These are phyloP conservation scores for Glomus cerebriforme DNA, from an alignment of 192 early-diverging fungal species.

Conservation along the genomic window DNA sequence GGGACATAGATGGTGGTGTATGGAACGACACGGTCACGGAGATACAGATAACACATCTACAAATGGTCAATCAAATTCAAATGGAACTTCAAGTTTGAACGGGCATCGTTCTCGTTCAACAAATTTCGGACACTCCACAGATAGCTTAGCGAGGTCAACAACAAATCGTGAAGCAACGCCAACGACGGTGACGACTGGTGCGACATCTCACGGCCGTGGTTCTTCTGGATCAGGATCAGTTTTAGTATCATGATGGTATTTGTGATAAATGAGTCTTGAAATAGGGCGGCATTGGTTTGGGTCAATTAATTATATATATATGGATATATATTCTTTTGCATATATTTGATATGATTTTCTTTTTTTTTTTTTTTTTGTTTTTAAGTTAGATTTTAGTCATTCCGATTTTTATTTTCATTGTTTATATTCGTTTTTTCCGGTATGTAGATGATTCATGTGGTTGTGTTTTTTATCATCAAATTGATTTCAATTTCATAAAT, in stretches of 20 bases:
- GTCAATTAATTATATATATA: not conserved
- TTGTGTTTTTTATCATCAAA: not conserved
- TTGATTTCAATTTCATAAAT: not conserved
- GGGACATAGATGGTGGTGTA: conserved; percentile 82
- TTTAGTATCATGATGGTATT: conserved; percentile 6
- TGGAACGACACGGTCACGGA: conserved; percentile 51
- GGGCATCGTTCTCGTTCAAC: conserved; percentile 40
- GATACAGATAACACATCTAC: conserved; percentile 32
- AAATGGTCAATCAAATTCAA: conserved; percentile 34
- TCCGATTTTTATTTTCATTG: not conserved
- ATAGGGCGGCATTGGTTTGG: not conserved
- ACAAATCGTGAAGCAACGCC: conserved; percentile 31
- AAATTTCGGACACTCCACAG: conserved; percentile 25
- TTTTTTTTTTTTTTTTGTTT: not conserved
- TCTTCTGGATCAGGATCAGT: conserved; percentile 10
- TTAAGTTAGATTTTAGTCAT: not conserved
- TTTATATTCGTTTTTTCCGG: not conserved
- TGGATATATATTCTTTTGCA: not conserved
- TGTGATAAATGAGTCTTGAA: not conserved
- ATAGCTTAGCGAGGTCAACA: conserved; percentile 35
- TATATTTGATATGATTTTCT: not conserved
- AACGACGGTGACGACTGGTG: conserved; percentile 31
- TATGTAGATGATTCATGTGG: not conserved
- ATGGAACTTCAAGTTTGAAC: conserved; percentile 38
- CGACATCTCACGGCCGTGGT: conserved; percentile 10